A percentile compares a stretch with the other conserved stretches of the same genome.
Conservation (phyloP, 2,329 filamentous ascomycete genomes). For the Fusarium sp. region DNA sequence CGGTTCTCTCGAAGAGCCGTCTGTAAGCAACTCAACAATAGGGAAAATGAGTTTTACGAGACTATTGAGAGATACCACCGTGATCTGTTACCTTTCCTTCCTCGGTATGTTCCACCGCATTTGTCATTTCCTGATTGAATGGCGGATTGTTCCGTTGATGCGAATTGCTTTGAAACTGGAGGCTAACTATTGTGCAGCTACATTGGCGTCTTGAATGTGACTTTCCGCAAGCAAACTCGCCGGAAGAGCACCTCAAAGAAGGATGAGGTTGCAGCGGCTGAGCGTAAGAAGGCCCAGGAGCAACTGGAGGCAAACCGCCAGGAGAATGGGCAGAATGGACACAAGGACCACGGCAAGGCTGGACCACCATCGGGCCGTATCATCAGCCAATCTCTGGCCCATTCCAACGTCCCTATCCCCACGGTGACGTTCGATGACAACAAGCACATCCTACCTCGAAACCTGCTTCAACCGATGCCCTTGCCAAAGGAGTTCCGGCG, state of each 20-base stretch:
- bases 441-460: constrained; percentile 89
- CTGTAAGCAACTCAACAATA: constrained; percentile 97
- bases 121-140: constrained; percentile 1
- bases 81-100: constrained; percentile 89
- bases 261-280: constrained; percentile 56
- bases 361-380: constrained; percentile 53
- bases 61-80: constrained; percentile 92
- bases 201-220: constrained; percentile 96
- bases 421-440: constrained; percentile 96
- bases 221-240: constrained; percentile 86
- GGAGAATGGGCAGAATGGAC: constrained; percentile 30
- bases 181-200: constrained; percentile 70
- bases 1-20: constrained; percentile 94
- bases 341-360: constrained; percentile 16
- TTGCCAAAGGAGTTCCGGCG: constrained; percentile 49
- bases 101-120: constrained; percentile 69
- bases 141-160: constrained; percentile 21
- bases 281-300: constrained; percentile 52
- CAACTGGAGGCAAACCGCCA: constrained; percentile 36
- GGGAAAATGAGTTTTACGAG: constrained; percentile 99
- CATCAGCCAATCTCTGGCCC: constrained; percentile 81
- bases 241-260: constrained; percentile 68
- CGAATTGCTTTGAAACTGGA: background rate
- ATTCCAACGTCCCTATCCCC: constrained; percentile 74
- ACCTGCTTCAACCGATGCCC: constrained; percentile 75